Conservation (phyloP, 1,284 basidiomycete genomes). For the Pholiota adiposa region DNA sequence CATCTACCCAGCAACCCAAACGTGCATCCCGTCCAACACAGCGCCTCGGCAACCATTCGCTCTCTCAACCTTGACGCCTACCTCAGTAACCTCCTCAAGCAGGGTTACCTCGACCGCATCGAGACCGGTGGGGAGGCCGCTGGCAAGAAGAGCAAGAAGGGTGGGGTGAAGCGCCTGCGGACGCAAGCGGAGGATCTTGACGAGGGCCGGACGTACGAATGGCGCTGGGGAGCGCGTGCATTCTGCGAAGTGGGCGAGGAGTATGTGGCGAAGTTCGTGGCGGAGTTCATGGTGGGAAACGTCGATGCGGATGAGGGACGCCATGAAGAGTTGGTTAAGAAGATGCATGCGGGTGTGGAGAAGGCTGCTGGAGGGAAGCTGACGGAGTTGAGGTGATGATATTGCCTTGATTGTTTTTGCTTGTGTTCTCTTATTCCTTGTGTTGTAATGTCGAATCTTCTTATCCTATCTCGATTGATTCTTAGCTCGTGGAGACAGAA, state of each 20-base stretch:
- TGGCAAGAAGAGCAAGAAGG: constrained; percentile 35
- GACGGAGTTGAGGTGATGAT: constrained; percentile 33
- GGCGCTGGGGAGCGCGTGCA: constrained; percentile 81
- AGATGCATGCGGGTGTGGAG: constrained; percentile 59
- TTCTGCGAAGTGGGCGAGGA: constrained; percentile 74
- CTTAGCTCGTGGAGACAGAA: no score
- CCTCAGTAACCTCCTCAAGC: constrained; percentile 59
- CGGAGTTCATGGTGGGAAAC: constrained; percentile 72
- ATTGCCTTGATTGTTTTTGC: not conserved
- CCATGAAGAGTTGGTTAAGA: constrained; percentile 45
- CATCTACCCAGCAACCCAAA: constrained; percentile 45
- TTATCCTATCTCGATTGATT: no score
- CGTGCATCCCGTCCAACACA: constrained; percentile 47
- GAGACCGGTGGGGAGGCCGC: constrained; percentile 47
- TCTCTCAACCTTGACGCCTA: constrained; percentile 57
- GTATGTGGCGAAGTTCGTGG: constrained; percentile 65
- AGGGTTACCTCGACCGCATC: constrained; percentile 69
- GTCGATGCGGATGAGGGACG: constrained; percentile 36
- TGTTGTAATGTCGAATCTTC: no score
- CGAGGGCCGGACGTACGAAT: constrained; percentile 59
- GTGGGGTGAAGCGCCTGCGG: constrained; percentile 58
- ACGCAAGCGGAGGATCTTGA: constrained; percentile 55
- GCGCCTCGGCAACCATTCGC: constrained; percentile 51
- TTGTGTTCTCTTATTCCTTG: not conserved
- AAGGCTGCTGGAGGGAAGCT: constrained; percentile 65